Percentiles rank a stretch among this genome's conserved stretches.
Conservation (phyloP, 176 grass and related monocot species). For the Oryza rufipogon region DNA sequence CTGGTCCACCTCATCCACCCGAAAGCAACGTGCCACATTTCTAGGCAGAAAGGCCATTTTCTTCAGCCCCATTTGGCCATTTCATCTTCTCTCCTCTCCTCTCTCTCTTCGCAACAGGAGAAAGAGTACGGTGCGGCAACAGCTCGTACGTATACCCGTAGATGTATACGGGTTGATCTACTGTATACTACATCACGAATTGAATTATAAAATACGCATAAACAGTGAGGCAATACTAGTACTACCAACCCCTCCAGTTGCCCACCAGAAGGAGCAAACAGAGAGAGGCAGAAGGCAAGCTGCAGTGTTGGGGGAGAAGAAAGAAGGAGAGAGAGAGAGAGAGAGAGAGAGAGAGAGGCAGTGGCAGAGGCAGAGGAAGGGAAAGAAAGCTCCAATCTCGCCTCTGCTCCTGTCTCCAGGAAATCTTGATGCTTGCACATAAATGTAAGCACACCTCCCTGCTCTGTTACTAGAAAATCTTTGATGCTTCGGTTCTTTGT, state of each 20-base stretch:
- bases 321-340: not conserved
- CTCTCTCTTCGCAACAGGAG: not conserved
- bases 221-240: constrained; percentile 32
- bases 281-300: constrained; percentile 33
- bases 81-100: not conserved
- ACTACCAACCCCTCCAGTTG: constrained; percentile 32
- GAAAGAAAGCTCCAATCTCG: constrained; percentile 37
- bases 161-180: not conserved
- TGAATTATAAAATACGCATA: constrained; percentile 47
- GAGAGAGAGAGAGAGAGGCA: not conserved
- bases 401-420: constrained; percentile 27
- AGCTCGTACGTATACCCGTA: not conserved
- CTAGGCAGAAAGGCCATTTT: constrained; percentile 25
- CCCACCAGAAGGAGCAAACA: constrained; percentile 27
- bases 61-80: not conserved
- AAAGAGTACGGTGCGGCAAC: not conserved
- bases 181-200: not conserved
- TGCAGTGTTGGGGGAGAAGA: not conserved
- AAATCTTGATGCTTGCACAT: constrained; percentile 33
- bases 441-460: constrained; percentile 38
- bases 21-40: constrained; percentile 48
- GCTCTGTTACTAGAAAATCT: constrained; percentile 13
- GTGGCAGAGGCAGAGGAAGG: not conserved
- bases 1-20: constrained; percentile 38
- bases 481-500: not conserved